phyloP scores from a whole-genome alignment of 352 stramenopile species.

The Phytophthora constricta region DNA sequence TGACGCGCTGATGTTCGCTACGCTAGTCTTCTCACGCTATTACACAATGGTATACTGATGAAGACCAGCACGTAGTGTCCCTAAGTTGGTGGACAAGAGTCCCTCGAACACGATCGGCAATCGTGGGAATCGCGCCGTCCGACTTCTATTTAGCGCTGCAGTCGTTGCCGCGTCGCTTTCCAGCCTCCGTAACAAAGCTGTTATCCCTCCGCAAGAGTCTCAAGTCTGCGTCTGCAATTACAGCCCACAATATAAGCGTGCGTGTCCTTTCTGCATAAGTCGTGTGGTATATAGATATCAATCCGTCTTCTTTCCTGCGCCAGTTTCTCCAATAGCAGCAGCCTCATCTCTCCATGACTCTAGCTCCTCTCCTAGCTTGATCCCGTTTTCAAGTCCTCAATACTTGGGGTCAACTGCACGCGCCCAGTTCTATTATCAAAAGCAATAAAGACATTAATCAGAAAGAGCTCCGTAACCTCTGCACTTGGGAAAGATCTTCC shows the following conservation, averaged over 20 bases:
- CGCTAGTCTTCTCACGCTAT: constrained; percentile 69
- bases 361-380: neutral
- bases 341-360: neutral
- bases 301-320: too few relatives aligned
- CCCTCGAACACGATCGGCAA: too few relatives aligned
- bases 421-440: constrained; percentile 66
- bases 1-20: constrained; percentile 94
- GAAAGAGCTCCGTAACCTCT: neutral
- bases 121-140: too few relatives aligned
- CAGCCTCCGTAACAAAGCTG: too few relatives aligned
- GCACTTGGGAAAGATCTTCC: neutral
- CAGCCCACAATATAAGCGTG: too few relatives aligned
- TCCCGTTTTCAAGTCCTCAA: constrained; percentile 29
- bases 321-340: constrained; percentile 4
- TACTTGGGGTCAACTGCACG: constrained; percentile 82
- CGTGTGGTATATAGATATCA: constrained; percentile 44
- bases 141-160: too few relatives aligned
- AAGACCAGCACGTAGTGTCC: neutral
- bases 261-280: constrained; percentile 22
- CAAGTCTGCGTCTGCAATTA: too few relatives aligned
- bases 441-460: constrained; percentile 12
- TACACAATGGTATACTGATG: constrained; percentile 40
- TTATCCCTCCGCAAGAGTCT: too few relatives aligned
- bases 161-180: too few relatives aligned
- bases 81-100: neutral